phyloP scores from a whole-genome alignment of 192 early-diverging fungal genomes.

The Podila clonocystis region DNA sequence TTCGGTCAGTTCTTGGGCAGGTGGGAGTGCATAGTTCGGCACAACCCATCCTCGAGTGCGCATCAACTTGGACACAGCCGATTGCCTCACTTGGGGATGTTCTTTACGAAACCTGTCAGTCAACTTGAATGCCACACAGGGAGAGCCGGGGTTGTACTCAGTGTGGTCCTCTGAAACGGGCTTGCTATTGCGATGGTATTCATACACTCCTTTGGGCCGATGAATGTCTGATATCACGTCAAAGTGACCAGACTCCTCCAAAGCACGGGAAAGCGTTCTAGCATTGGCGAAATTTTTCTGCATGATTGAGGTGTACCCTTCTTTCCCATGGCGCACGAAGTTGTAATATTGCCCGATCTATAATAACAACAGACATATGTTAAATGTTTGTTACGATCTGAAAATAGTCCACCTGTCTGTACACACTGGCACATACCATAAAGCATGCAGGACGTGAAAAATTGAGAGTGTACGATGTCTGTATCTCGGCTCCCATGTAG shows the following conservation, averaged over 20 bases:
- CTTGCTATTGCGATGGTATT: constrained; percentile 45
- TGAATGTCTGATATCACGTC: constrained; percentile 72
- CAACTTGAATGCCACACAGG: constrained; percentile 73
- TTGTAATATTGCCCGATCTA: constrained; percentile 84
- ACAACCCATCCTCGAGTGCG: constrained; percentile 81
- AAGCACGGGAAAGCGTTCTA: constrained; percentile 58
- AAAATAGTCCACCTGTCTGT: background rate
- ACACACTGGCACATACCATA: constrained; percentile 43
- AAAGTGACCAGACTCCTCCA: constrained; percentile 69
- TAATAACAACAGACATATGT: background rate
- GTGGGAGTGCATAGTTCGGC: constrained; percentile 79
- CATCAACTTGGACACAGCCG: constrained; percentile 60
- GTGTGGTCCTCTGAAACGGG: constrained; percentile 2
- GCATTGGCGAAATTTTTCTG: constrained; percentile 65
- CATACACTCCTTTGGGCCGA: constrained; percentile 56
- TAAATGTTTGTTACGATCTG: background rate
- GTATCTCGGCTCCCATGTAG: constrained; percentile 76
- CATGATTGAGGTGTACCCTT: constrained; percentile 72
- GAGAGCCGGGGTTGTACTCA: constrained; percentile 62
- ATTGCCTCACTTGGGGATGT: constrained; percentile 65
- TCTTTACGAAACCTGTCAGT: constrained; percentile 60
- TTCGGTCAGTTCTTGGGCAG: constrained; percentile 53
- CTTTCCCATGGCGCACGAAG: constrained; percentile 73
- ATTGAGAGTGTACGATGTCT: constrained; percentile 77
- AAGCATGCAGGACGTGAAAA: constrained; percentile 78